A percentile compares a stretch with the other conserved stretches of the same genome.
Conservation (phyloP, 192 early-diverging fungal genomes). For the Chytriomyces confervae region DNA sequence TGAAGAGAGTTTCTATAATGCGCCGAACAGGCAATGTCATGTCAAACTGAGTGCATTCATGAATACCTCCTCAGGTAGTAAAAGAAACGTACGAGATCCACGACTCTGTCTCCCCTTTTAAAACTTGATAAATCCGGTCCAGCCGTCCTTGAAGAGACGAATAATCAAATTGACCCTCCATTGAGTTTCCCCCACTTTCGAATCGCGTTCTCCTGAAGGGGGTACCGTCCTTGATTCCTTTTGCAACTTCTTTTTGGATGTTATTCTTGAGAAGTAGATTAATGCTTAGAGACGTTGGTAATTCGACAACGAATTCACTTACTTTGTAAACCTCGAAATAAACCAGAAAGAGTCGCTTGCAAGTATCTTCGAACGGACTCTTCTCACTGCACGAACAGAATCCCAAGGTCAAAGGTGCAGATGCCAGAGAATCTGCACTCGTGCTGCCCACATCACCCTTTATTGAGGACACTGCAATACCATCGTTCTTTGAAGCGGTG, state of each 20-base stretch:
- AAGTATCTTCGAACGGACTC: conserved; percentile 60
- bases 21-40: too few relatives aligned
- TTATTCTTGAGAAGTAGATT: conserved; percentile 35
- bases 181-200: conserved; percentile 58
- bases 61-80: not conserved
- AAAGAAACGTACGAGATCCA: conserved; percentile 51
- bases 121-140: conserved; percentile 43
- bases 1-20: conserved; percentile 30
- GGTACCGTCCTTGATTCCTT: conserved; percentile 51
- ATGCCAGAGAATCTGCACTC: not conserved
- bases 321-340: conserved; percentile 64
- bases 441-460: not conserved
- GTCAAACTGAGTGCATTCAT: too few relatives aligned
- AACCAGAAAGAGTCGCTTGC: conserved; percentile 61
- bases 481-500: not conserved
- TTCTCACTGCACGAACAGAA: conserved; percentile 49
- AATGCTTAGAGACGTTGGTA: not conserved
- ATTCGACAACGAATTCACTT: not conserved
- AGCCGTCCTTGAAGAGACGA: conserved; percentile 47
- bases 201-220: conserved; percentile 54
- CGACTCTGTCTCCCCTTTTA: conserved; percentile 54
- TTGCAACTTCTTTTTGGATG: conserved; percentile 51
- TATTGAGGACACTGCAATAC: too few relatives aligned
- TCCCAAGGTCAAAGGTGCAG: conserved; percentile 17
- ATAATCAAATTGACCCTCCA: conserved; percentile 58